Evolutionary conservation across 2,329 filamentous ascomycete species (phyloP), one percentile per base, ranked within the genome.

Genomic region (Emydomyces testavorans): DNA sequence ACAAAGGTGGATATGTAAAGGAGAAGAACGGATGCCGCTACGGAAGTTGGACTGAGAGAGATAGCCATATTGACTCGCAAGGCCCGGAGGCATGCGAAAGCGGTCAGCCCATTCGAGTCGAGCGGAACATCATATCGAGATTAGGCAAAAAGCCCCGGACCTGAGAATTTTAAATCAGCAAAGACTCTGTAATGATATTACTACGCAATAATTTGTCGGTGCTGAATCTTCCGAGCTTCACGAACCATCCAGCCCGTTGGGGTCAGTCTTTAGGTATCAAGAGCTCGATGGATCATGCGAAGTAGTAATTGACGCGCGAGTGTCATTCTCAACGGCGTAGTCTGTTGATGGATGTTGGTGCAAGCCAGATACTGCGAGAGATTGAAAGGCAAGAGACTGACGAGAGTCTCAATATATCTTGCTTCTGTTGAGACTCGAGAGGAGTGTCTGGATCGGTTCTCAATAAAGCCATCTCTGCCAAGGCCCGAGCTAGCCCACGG

Each of bases 1-100:
- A 98, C 82, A 62, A 98, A 98, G 53, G 90, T 88, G 53, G 80
- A 83, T 37, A 98, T 77, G 70, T 96, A 98, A 53, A 86, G 71
- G 54, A 96, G 76, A 58, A 96, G 80, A 63, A 89, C 60, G 57
- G 94, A 74, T 64, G 90, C 90, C 60, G 94, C 79, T 55, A 95
- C 71, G 64, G 94, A 94, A 57, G 90, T 85, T 58, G 83, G 82
- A 53, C 65, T 72, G 13, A 48, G 21, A 54, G 71, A 65, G 50
- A 71, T 59, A 50, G 68, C 65, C 71, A 73, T 73, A 18, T 46
- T 46, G 38, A 32, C 38, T 49, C 43, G 36, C 46, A 34, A 34
- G 42, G 29, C 37, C 39, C 37, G 41, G 28, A 10, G 29, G 44
- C 37, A 40, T 52, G 44, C 39, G 45, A 47, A 31, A 52, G 48